Evolutionary conservation across 129 eudicot species (phyloP), one percentile per base, ranked within the genome.

Genomic region (Mikania micrantha): DNA sequence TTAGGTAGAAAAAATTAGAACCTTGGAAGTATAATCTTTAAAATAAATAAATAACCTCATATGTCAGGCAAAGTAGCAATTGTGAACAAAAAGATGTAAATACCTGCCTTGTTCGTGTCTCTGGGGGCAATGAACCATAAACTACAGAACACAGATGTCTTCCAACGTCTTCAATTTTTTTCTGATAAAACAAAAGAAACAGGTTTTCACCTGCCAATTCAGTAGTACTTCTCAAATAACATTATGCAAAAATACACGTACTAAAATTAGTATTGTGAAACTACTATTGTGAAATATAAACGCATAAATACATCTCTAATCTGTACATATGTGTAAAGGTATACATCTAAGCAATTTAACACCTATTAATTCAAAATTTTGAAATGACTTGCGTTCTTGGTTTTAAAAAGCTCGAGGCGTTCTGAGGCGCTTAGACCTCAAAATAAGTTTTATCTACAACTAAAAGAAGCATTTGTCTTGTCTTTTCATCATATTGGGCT

Each of bases 91-190:
- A 67, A 66, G n/a, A 53, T 25, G 34, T 31, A 32, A 50, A 71
- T 82, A 93, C 98, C 98, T 93, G 98, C 85, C 82, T 82, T 28
- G 91, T 80, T 64, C 96, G 98, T 76, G 98, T 88, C 73, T 78
- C 82, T 7, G 98, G 95, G 48, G 98, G 98, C 62, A 93, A 80
- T 72, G 98, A 93, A 72, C 98, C 98, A 83, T 93, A 93, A 69
- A 93, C 98, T 32, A 93, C 96, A 77, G 98, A 93, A 72, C 98
- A 93, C 42, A 88, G 78, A 84, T 88, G 98, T 73, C 71, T 84
- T 77, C 84, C 79, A 16, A 62, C 83, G 5, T 25, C 61, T 75
- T 93, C 92, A 66, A 93, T 88, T 82, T 63, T 60, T 82, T 74
- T 84, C 98, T 93, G 88, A 58, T 61, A 69, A 59, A 25, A 82